Evolutionary conservation across 2,329 filamentous ascomycete species (phyloP).

Genomic region (Aureobasidium leucospermi): DNA sequence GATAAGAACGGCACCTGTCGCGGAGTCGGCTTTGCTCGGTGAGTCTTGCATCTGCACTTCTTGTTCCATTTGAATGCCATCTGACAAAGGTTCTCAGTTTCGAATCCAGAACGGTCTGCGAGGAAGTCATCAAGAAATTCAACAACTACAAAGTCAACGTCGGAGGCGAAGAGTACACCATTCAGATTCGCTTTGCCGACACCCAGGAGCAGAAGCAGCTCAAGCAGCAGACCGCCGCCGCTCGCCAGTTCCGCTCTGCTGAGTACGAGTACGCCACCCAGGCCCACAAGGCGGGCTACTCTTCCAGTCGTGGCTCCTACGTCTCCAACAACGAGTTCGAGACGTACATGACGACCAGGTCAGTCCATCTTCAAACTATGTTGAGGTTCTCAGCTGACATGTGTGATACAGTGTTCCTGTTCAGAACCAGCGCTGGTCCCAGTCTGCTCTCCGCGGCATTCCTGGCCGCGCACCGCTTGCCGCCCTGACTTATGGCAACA

Average conservation of each 20-base stretch:
- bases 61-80: slow-evolving; percentile 14
- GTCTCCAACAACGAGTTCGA: slow-evolving; percentile 31
- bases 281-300: slow-evolving; percentile 24
- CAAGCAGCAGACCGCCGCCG: slow-evolving; percentile 91
- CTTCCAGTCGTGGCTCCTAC: slow-evolving; percentile 6
- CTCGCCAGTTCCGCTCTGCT: slow-evolving; percentile 89
- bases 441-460: slow-evolving; percentile 23
- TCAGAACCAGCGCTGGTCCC: slow-evolving; percentile 30
- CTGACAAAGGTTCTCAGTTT: slow-evolving; percentile 52
- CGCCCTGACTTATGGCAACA: slow-evolving; percentile 23
- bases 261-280: slow-evolving; percentile 58
- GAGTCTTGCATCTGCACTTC: slow-evolving; percentile 26
- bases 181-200: slow-evolving; percentile 94
- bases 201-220: slow-evolving; percentile 94
- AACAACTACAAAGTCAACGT: slow-evolving; percentile 59
- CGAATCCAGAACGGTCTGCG: slow-evolving; percentile 79
- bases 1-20: slow-evolving; percentile 89
- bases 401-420: slow-evolving; percentile 21
- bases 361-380: neutral
- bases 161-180: slow-evolving; percentile 67
- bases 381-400: neutral
- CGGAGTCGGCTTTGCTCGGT: slow-evolving; percentile 96
- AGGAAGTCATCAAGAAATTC: slow-evolving; percentile 79
- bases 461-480: slow-evolving; percentile 19
- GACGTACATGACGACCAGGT: slow-evolving; percentile 26